These are phyloP conservation scores for Annulohypoxylon stygium DNA, from an alignment of 495 filamentous ascomycete species.

Conservation along the genomic window DNA sequence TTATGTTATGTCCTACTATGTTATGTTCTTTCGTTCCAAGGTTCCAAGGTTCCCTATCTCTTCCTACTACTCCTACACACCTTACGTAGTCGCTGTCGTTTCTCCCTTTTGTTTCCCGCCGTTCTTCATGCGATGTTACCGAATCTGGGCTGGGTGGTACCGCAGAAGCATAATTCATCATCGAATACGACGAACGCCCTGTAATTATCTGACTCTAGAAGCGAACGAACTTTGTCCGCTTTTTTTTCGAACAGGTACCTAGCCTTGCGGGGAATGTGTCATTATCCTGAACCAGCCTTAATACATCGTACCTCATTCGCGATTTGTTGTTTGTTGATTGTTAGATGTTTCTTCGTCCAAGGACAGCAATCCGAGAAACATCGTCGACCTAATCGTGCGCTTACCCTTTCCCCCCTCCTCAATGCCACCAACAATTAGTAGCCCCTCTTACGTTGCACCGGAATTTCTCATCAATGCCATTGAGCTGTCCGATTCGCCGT, in stretches of 20 bases:
- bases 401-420: conserved; percentile 24
- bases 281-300: conserved; percentile 16
- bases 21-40: conserved; percentile 6
- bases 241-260: conserved; percentile 19
- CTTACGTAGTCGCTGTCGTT: conserved; percentile 6
- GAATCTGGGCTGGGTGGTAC: conserved; percentile 42
- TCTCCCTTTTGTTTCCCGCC: conserved; percentile 19
- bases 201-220: conserved; percentile 25
- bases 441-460: conserved; percentile 46
- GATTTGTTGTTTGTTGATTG: conserved; percentile 6
- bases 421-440: conserved; percentile 43
- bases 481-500: conserved; percentile 44
- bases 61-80: not conserved
- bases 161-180: conserved; percentile 35
- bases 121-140: conserved; percentile 42
- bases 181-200: conserved; percentile 25
- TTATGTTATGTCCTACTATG: not conserved
- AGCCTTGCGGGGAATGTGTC: conserved; percentile 41
- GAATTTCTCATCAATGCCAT: conserved; percentile 43
- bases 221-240: conserved; percentile 23
- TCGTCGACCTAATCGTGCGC: conserved; percentile 32
- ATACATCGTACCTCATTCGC: conserved; percentile 16
- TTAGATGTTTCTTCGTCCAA: conserved; percentile 18
- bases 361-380: conserved; percentile 23
- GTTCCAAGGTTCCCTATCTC: no score